Evolutionary conservation across 2,329 filamentous ascomycete genomes (phyloP).

Genomic region (Xylaria sp.): DNA sequence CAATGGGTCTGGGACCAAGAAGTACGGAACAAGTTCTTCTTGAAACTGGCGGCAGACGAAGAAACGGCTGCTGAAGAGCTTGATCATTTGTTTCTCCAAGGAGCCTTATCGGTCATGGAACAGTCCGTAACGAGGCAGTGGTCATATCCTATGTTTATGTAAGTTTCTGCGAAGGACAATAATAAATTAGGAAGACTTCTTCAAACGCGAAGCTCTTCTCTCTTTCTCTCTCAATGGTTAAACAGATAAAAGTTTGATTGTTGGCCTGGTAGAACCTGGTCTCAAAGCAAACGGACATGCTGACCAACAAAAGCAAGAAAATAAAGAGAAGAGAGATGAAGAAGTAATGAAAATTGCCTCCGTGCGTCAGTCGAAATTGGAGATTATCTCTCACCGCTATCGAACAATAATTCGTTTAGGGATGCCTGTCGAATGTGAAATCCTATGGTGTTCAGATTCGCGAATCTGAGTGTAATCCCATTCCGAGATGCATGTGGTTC

Average conservation of each 20-base stretch:
- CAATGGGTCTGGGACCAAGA: constrained; percentile 54
- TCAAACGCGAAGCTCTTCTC: not conserved
- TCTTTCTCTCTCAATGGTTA: too few species aligned
- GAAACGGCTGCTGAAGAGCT: constrained; percentile 24
- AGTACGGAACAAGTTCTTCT: constrained; percentile 54
- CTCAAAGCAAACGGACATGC: not conserved
- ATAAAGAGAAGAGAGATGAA: not conserved
- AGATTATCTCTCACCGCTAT: not conserved
- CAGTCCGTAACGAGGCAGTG: not conserved
- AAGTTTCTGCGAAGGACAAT: not conserved
- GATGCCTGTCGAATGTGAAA: not conserved
- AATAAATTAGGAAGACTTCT: not conserved
- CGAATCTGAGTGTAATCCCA: too few species aligned
- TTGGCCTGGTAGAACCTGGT: not conserved
- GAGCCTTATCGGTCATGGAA: constrained; percentile 23
- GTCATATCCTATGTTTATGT: not conserved
- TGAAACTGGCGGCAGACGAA: constrained; percentile 46
- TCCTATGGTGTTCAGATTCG: not conserved
- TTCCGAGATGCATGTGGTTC: too few species aligned
- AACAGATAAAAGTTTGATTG: not conserved
- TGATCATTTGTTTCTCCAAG: constrained; percentile 34
- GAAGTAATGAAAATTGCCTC: not conserved
- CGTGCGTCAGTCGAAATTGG: not conserved
- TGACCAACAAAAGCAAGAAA: not conserved
- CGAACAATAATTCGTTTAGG: not conserved